Evolutionary conservation across 2,329 filamentous ascomycete genomes (phyloP), one percentile per base, ranked within the genome.

Genomic region (Venturia carpophila): DNA sequence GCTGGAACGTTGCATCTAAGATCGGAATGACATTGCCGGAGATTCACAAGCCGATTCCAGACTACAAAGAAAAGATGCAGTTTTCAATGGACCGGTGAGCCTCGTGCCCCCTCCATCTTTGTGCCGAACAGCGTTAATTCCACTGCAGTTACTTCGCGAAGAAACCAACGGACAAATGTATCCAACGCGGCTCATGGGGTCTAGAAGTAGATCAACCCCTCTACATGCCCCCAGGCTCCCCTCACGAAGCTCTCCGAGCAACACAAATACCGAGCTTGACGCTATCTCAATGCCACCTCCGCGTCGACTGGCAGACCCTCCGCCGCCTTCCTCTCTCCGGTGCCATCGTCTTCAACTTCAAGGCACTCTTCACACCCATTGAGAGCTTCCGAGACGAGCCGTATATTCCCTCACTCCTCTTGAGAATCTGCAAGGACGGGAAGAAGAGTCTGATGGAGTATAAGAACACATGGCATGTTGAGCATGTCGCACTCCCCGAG

Each of bases 261-360:
- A 72, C 76, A 0, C 88, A 92, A 68, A 79, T 84, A 60, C 76
- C 81, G 0, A 75, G 78, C 24, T 77, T 93, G 6, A 77, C 75
- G 0, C 71, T 85, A 1, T 79, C 83, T 0, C 83, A 89, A 42
- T 79, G 89, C 68, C 78, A 88, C 67, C 78, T 96, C 1, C 84
- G 91, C 5, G 90, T 94, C 1, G 91, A 96, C 74, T 95, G 91
- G 90, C 92, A 96, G 75, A 96, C 91, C 0, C 78, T 96, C 4
- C 85, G 91, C 1, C 84, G 91, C 2, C 77, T 96, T 0, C 91
- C 91, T 0, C 78, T 96, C 0, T 91, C 88, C 0, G 90, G 84
- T 0, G 87, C 83, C 0, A 79, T 96, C 1, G 83, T 91, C 0
- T 96, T 96, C 79, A 95, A 94, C 74, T 96, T 93, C 83, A 95